Base-by-base conservation (phyloP, 352 stramenopile species). In the Phytophthora tentaculata region DNA sequence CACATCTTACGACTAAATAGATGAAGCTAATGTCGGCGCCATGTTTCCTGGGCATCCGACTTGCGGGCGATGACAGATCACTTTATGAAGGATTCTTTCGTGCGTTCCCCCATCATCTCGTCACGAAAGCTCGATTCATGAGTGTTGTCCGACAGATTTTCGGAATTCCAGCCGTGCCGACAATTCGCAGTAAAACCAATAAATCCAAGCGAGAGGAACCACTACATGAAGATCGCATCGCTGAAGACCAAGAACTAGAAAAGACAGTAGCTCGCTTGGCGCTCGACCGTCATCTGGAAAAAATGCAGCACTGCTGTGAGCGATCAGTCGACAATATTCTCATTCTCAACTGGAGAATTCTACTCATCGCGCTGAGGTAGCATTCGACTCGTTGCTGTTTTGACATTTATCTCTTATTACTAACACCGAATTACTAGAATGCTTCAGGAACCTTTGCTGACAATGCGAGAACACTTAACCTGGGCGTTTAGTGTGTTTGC, bases 11-110 rank as follows among this genome's bases (percentile, higher is more conserved):
- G 16, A 41, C 22, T 50, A 57, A 6, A 26, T 28, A 86, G 77
- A 66, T 73, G 61, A 79, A 76, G 13, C 16, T 88, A 26, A 70
- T 90, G 29, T 41, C 73, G 5, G 63, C 62, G 22, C 71, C 79
- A 9, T 69, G 66, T 20, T 92, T 94, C 54, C 73, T 71, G 17
- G 51, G 59, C 35, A 76, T 90, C 17, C 79, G 77, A 5, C 54
- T 92, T 24, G 82, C 79, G 17, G 86, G 86, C 1, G 69, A 90
- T 56, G 82, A 89, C 28, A 82, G 77, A 20, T 69, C 80, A 52
- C 67, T 94, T 9, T 94, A 89, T 53, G 84, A 94, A 67, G 71
- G 64, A 56, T 92, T 90, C 35, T 83, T 84, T 53, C 82, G 84
- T 26, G 81, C 86, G 16, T 92, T 92, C 50, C 84, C 84, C 2